A percentile compares a stretch with the other conserved stretches of the same genome.
These are phyloP conservation scores for Graphium sp. DNA, from an alignment of 2,329 filamentous ascomycete species.

Conservation along the genomic window DNA sequence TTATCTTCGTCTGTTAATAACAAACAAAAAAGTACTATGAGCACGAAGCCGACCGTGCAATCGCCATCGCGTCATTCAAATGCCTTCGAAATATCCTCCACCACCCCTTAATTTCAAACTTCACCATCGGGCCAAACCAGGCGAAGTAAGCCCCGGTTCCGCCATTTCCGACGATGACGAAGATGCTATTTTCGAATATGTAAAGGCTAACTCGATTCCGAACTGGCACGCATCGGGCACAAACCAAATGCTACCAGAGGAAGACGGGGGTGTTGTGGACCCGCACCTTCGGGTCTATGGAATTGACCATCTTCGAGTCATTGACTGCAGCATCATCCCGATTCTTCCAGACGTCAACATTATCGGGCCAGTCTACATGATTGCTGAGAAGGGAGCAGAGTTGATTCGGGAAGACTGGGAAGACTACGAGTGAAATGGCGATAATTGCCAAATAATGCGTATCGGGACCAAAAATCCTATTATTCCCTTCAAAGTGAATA, in stretches of 20 bases:
- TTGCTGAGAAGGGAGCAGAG: slow-evolving; percentile 26
- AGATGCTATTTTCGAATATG: slow-evolving; percentile 11
- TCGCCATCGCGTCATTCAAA: slow-evolving; percentile 14
- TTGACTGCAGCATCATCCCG: slow-evolving; percentile 31
- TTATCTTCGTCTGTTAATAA: too few relatives aligned
- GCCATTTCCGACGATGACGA: slow-evolving; percentile 9
- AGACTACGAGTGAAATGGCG: too few relatives aligned
- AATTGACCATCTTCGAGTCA: slow-evolving; percentile 25
- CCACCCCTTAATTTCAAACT: slow-evolving; percentile 10
- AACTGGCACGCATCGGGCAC: slow-evolving; percentile 25
- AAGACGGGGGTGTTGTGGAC: slow-evolving; percentile 27
- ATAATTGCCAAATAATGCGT: too few relatives aligned
- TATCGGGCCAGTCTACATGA: slow-evolving; percentile 32
- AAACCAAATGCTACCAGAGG: slow-evolving; percentile 24
- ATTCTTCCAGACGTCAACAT: slow-evolving; percentile 27
- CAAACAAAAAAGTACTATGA: slow-evolving; percentile 11
- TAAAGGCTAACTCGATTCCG: slow-evolving; percentile 12
- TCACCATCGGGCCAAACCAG: slow-evolving; percentile 10
- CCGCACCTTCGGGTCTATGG: slow-evolving; percentile 25
- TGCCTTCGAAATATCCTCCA: slow-evolving; percentile 14
- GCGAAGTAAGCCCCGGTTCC: slow-evolving; percentile 9
- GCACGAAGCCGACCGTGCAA: slow-evolving; percentile 12
- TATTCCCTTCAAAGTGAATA: too few relatives aligned
- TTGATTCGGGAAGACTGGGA: slow-evolving; percentile 7
- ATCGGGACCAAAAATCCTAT: too few relatives aligned